Percentiles rank a stretch among this genome's conserved stretches.
phyloP scores from a whole-genome alignment of 257 asterid genomes.

The Ocimum tenuiflorum region DNA sequence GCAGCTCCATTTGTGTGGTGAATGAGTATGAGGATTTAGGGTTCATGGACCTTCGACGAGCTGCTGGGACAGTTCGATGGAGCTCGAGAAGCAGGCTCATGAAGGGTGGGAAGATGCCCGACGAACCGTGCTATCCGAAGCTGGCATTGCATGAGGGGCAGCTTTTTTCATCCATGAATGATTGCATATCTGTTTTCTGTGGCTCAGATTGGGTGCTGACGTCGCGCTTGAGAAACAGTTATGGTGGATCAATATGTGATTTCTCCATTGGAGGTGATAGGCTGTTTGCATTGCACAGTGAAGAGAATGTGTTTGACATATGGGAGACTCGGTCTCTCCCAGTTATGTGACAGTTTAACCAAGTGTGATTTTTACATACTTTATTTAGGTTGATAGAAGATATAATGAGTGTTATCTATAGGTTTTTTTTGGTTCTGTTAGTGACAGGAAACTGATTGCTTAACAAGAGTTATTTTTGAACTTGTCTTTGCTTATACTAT shows the following conservation, averaged over 20 bases:
- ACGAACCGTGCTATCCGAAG: conserved; percentile 85
- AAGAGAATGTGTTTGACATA: conserved; percentile 75
- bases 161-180: conserved; percentile 83
- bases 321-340: conserved; percentile 81
- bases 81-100: conserved; percentile 79
- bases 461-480: conserved; percentile 28
- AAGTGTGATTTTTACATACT: background rate
- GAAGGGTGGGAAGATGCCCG: conserved; percentile 84
- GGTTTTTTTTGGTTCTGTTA: conserved; percentile 13
- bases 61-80: conserved; percentile 63
- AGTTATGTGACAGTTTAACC: conserved; percentile 29
- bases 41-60: conserved; percentile 73
- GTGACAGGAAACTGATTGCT: conserved; percentile 38
- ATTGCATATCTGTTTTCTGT: conserved; percentile 66
- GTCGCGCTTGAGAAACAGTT: conserved; percentile 60
- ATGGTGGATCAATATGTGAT: conserved; percentile 87
- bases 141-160: conserved; percentile 74
- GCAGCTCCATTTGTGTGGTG: conserved; percentile 63
- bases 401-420: conserved; percentile 10
- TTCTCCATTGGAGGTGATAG: conserved; percentile 86
- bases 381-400: conserved; percentile 20
- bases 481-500: conserved; percentile 27
- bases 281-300: conserved; percentile 78
- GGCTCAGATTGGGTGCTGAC: conserved; percentile 85
- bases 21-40: conserved; percentile 90